A percentile compares a stretch with the other conserved stretches of the same genome.
Conservation (phyloP, 2,329 filamentous ascomycete species). For the Arthrobotrys sinensis region DNA sequence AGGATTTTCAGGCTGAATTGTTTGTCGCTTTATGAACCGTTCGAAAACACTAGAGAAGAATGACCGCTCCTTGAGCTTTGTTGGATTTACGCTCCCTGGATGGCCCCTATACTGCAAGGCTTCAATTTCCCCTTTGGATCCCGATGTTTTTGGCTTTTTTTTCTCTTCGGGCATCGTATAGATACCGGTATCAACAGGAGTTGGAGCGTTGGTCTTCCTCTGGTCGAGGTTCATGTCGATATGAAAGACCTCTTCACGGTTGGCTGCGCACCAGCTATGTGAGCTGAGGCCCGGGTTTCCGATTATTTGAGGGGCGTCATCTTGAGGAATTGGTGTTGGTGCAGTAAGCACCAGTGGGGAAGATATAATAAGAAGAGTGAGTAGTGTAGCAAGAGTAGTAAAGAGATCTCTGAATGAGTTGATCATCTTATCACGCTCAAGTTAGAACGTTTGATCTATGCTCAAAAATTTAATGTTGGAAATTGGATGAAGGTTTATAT, state of each 20-base stretch:
- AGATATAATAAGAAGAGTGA: neutral
- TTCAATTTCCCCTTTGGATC: neutral
- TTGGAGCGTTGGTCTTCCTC: neutral
- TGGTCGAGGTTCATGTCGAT: neutral
- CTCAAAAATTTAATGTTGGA: neutral
- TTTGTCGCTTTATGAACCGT: conserved; percentile 29
- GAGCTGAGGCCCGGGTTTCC: conserved; percentile 31
- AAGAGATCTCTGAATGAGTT: neutral
- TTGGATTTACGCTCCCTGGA: neutral
- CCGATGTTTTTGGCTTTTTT: neutral
- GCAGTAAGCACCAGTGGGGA: neutral
- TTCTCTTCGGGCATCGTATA: neutral
- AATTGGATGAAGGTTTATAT: neutral
- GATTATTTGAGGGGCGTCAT: neutral
- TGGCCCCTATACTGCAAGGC: neutral
- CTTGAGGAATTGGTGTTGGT: conserved; percentile 30
- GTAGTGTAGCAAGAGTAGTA: conserved; percentile 2
- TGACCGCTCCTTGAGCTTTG: neutral
- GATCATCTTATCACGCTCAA: conserved; percentile 2
- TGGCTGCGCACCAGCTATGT: conserved; percentile 33
- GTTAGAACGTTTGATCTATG: neutral
- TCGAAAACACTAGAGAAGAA: neutral
- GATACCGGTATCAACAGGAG: neutral
- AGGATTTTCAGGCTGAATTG: conserved; percentile 23
- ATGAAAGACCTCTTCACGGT: conserved; percentile 9